These are phyloP conservation scores for Linum trigynum DNA, from an alignment of 345 rosid species.

Conservation along the genomic window DNA sequence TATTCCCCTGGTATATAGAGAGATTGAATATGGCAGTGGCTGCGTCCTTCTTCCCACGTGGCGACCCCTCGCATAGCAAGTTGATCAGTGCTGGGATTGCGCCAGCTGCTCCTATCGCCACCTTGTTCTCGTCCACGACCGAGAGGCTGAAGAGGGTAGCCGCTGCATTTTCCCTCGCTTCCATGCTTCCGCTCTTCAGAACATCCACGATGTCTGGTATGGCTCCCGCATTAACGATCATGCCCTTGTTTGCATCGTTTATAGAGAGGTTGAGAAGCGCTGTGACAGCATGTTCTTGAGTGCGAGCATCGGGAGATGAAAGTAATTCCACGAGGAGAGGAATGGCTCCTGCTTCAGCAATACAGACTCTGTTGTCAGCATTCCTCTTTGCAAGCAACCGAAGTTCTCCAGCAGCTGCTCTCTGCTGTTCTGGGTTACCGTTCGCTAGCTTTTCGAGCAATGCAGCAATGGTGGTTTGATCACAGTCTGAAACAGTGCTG, in stretches of 20 bases:
- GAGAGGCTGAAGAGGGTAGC: conserved; percentile 95
- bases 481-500: conserved; percentile 61
- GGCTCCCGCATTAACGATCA: conserved; percentile 90
- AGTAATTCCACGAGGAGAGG: conserved; percentile 82
- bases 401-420: conserved; percentile 96
- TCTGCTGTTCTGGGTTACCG: conserved; percentile 63
- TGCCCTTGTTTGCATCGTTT: conserved; percentile 81
- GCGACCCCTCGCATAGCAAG: conserved; percentile 77
- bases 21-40: conserved; percentile 96
- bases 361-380: conserved; percentile 86
- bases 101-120: conserved; percentile 90
- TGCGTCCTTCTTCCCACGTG: conserved; percentile 93
- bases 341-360: conserved; percentile 91
- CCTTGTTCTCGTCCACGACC: conserved; percentile 92
- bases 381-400: conserved; percentile 89
- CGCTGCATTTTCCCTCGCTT: conserved; percentile 97
- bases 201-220: conserved; percentile 90
- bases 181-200: conserved; percentile 83
- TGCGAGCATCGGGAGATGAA: conserved; percentile 69
- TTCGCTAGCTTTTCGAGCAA: conserved; percentile 54
- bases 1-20: conserved; percentile 90
- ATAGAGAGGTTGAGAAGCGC: conserved; percentile 96
- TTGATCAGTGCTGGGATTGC: conserved; percentile 87
- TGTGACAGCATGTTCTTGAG: conserved; percentile 95
- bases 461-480: conserved; percentile 51